phyloP scores from a whole-genome alignment of 164 flowering plant genomes.

The Magnolia kwangsiensis region DNA sequence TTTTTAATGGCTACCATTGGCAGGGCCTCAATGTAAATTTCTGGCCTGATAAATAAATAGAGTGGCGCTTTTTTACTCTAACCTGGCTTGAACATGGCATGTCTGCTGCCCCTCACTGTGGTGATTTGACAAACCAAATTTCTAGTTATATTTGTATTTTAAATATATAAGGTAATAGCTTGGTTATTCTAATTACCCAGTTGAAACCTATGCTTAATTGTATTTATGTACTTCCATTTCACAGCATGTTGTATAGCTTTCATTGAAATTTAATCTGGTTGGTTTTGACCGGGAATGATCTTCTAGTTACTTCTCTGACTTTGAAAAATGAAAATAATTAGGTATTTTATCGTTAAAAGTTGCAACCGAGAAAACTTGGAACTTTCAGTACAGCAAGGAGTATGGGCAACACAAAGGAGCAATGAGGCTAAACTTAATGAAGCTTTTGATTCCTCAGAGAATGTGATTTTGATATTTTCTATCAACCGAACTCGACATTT shows the following conservation, averaged over 20 bases:
- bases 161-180: too few species aligned
- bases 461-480: conserved; percentile 97
- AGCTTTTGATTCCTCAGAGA: conserved; percentile 92
- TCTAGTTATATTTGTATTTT: not conserved
- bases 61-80: too few species aligned
- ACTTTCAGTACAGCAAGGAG: conserved; percentile 97
- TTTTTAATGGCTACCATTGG: too few species aligned
- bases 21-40: too few species aligned
- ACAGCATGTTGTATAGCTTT: not conserved
- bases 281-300: not conserved
- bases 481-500: conserved; percentile 96
- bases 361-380: conserved; percentile 98
- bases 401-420: conserved; percentile 99
- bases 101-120: not conserved
- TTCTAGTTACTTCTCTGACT: conserved; percentile 8
- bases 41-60: too few species aligned
- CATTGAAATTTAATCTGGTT: not conserved
- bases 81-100: not conserved
- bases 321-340: conserved; percentile 26
- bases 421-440: conserved; percentile 98
- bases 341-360: conserved; percentile 99
- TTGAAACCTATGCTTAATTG: not conserved
- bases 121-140: not conserved
- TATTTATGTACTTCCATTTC: not conserved
- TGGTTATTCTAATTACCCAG: not conserved